Evolutionary conservation across 495 filamentous ascomycete genomes (phyloP).

Genomic region (Chaetomidium leptoderma): DNA sequence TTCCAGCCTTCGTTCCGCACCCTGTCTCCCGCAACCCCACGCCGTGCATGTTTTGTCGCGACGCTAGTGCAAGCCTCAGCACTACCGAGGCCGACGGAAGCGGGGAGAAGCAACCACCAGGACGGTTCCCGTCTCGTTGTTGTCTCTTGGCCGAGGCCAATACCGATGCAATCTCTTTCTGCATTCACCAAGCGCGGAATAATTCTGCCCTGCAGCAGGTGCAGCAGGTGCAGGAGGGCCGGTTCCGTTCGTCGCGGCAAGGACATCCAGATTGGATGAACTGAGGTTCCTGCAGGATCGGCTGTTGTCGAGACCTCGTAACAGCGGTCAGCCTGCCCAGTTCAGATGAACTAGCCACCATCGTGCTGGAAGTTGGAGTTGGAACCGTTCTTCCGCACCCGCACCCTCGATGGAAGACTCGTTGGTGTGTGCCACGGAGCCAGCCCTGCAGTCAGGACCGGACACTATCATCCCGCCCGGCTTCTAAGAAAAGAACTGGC

Average conservation of each 20-base stretch:
- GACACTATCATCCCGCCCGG: slow-evolving; percentile 17
- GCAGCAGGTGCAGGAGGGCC: slow-evolving; percentile 3
- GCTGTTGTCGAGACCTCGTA: slow-evolving; percentile 2
- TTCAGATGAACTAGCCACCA: slow-evolving; percentile 30
- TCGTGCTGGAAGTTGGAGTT: slow-evolving; percentile 6
- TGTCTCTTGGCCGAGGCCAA: slow-evolving; percentile 23
- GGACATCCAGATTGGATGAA: not conserved
- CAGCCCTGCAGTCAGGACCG: not conserved
- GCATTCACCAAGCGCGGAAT: no score
- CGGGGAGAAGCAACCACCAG: not conserved
- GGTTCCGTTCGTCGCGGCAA: slow-evolving; percentile 1
- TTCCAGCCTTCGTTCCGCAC: slow-evolving; percentile 20
- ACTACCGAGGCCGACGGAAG: not conserved
- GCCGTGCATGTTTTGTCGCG: not conserved
- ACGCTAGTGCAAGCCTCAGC: slow-evolving; percentile 3
- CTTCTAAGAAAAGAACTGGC: slow-evolving; percentile 32
- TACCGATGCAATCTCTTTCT: slow-evolving; percentile 26
- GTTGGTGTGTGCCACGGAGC: no score
- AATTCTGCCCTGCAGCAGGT: not conserved
- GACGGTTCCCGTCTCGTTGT: slow-evolving; percentile 3
- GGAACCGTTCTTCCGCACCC: not conserved
- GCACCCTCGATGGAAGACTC: not conserved
- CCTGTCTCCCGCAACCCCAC: not conserved
- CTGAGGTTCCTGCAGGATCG: slow-evolving; percentile 27
- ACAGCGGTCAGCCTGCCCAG: slow-evolving; percentile 2